These are phyloP conservation scores for Trypanosoma vivax DNA, from an alignment of 208 protist species.

Conservation along the genomic window DNA sequence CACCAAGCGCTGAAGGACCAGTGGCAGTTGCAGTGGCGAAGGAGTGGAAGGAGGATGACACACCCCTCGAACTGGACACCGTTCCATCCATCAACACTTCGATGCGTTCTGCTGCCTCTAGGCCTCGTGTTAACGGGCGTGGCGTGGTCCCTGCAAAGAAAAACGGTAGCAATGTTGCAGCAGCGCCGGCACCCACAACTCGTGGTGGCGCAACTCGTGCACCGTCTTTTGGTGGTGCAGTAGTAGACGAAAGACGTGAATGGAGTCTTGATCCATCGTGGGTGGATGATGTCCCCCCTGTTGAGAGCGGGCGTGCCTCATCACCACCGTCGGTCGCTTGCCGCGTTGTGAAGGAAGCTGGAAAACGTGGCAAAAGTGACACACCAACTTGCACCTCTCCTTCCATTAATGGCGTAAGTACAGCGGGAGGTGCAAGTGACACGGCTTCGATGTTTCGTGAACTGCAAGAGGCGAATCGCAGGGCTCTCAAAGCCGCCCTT, in stretches of 20 bases:
- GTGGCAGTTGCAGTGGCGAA: slow-evolving; percentile 4
- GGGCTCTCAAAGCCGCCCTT: slow-evolving; percentile 43
- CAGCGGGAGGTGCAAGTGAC: slow-evolving; percentile 12
- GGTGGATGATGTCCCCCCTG: slow-evolving; percentile 10
- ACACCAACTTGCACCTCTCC: not conserved
- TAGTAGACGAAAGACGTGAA: slow-evolving; percentile 17
- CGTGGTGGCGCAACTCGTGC: not conserved
- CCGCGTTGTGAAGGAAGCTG: not conserved
- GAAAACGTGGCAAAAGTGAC: not conserved
- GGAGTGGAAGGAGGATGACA: slow-evolving; percentile 19
- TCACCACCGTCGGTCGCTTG: not conserved
- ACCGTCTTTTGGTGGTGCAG: not conserved
- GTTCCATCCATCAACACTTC: slow-evolving; percentile 3
- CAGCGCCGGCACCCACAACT: not conserved
- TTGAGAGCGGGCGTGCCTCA: slow-evolving; percentile 8
- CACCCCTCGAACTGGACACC: slow-evolving; percentile 7
- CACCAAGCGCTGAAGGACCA: not conserved
- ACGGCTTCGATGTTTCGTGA: slow-evolving; percentile 40
- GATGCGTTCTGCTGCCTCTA: not conserved
- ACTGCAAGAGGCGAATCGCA: slow-evolving; percentile 52
- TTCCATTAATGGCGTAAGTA: not conserved
- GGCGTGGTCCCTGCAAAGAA: not conserved
- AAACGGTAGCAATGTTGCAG: not conserved
- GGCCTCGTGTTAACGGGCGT: not conserved
- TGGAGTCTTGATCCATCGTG: slow-evolving; percentile 19